Evolutionary conservation across 768 basidiomycete genomes (phyloP), one percentile per base, ranked within the genome.

Genomic region (Mycena rebaudengoi): DNA sequence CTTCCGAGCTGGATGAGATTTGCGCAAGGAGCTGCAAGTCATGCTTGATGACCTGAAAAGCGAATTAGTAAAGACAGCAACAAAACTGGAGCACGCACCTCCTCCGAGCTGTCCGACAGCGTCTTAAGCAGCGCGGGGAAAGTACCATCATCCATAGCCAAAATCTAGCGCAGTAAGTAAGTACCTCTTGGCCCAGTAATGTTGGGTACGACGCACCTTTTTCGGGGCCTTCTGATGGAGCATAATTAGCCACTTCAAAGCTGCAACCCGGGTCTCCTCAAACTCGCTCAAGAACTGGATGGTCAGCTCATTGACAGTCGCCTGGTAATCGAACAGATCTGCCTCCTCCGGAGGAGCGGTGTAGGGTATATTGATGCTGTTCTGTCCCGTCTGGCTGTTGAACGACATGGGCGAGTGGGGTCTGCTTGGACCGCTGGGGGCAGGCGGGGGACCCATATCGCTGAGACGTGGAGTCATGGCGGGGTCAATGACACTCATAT

Each of bases 181-280:
- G 30, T 13, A 52, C 20, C 29, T 52, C 23, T 45, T 44, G 10
- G 6, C 16, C 18, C 32, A 30, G 48, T 29, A 33, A 16, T 13
- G 29, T 7, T 13, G 13, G 13, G 32, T 32, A 33, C n/a, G n/a
- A 54, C 72, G 45, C 64, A 92, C 96, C 88, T 97, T 97, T 78
- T 91, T 94, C 0, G 98, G 98, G 13, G 96, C 95, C 72, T 99
- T 98, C 74, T 96, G 93, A 77, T 99, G 98, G 52, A 99, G 79
- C 98, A 99, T 99, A 59, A 98, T 90, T 37, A 99, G 81, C 98
- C 98, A 99, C 77, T 97, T 96, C 69, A 99, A 76, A 3, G 97
- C 96, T 26, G 96, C 95, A 6, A 99, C 94, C 49, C 96, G 82
- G 0, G 98, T 99, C 72, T 98, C 96, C 73, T 98, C 97, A 69